Base-by-base conservation (phyloP, 2,329 filamentous ascomycete species). In the Beauveria sp. region DNA sequence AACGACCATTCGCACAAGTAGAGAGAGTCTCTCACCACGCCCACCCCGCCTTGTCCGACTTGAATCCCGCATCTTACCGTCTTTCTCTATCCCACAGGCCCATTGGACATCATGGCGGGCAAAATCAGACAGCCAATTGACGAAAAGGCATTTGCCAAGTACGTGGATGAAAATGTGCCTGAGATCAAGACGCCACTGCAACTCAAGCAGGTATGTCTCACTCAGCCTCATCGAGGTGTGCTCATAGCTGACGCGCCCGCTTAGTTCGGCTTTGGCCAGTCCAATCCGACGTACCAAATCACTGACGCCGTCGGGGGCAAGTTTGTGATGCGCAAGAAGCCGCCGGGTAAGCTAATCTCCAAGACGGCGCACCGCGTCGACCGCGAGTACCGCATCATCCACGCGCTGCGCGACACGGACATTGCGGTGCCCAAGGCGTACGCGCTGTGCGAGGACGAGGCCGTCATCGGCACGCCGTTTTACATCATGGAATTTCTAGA, bases 401-500 rank as follows among this genome's bases (percentile, higher is more conserved):
- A 90, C 71, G 92, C 93, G 3, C 82, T 97, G 37, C 84, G 86
- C 60, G 65, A 78, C 59, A 96, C 91, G 22, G 86, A 90, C 71
- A 92, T 97, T 9, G 90, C 92, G 0, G 91, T 96, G 0, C 94
- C 94, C 5, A 87, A 84, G 72, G 85, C 91, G 12, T 88, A 91
- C 73, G 89, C 87, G 69, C 83, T 97, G 20, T 99, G 94, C 76
- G 89, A 96, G 73, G 92, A 97, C 75, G 78, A 80, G 46, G 77
- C 75, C 61, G 80, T 97, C 43, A 80, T 97, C 64, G 94, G 92
- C 61, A 97, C 92, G 8, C 84, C 92, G 6, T 99, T 97, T 75
- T 97, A 99, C 77, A 87, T 97, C 70, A 97, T 99, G 94, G 87
- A 91, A 72, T 97, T 94, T 72, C 81, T 97, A 63, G 89, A 96